Base-by-base conservation (phyloP, 352 stramenopile species). In the Thalassiosira hispida region DNA sequence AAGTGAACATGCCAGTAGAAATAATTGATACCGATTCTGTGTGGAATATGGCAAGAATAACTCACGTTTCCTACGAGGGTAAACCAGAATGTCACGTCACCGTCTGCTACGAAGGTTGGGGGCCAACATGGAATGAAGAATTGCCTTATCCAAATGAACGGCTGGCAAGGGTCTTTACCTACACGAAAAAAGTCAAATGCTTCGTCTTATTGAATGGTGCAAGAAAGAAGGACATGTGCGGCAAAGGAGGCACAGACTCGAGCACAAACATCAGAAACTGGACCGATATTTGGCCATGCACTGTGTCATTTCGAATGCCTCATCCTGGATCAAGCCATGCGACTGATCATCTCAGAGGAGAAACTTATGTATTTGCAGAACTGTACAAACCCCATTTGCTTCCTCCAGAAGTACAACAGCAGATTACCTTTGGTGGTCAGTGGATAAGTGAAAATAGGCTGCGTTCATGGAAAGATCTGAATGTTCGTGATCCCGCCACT, bases 71-170 rank as follows among this genome's bases (percentile, higher is more conserved):
- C 0, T 47, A 46, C 3, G 12, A 61, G n/a, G n/a, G n/a, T n/a
- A n/a, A n/a, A n/a, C 20, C 22, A 20, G 73, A 33, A n/a, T 77
- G 52, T 25, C 14, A 16, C 29, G 71, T 85, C 18, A 81, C 62
- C 6, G 59, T 85, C 27, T 53, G 38, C 16, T 81, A 72, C 59
- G 78, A 85, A 64, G 78, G 78, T 29, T 85, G 78, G 78, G 72
- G 64, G 20, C 29, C 65, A 4, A 18, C 75, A 52, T 82, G 60
- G 65, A 66, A 81, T 46, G 64, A 75, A 64, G 23, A 49, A 12
- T 22, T 82, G 12, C 46, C 59, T 18, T 81, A 77, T 53, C 73
- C 78, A 6, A 67, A 76, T 59, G 9, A 55, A 47, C 25, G 65
- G 46, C 40, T 85, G 16, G 78, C 78, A 20, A 22, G 57, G n/a